Evolutionary conservation across 139 green algal species (phyloP), one percentile per base, ranked within the genome.

Genomic region (Asterochloris sp.): DNA sequence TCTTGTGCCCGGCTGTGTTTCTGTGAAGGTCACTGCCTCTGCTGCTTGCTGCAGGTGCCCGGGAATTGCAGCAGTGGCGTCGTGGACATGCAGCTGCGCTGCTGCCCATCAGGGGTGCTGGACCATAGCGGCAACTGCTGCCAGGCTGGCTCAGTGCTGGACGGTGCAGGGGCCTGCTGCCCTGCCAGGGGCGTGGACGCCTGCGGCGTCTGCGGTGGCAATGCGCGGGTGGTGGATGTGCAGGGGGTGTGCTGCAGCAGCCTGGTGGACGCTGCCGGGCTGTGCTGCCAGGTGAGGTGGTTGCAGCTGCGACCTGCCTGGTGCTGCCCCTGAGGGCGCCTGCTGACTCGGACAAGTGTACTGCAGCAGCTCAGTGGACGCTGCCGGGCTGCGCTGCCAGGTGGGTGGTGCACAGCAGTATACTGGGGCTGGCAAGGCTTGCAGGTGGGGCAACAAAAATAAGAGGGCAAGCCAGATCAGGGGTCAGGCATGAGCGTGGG

Each of bases 121-220:
- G 80, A 88, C 73, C 12, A 28, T 0, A 16, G 17, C 0, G 84
- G 84, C 63, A 63, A 0, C 38, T 91, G 88, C 80, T 91, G 88
- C 68, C 19, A 66, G 12, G 61, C 27, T 11, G 82, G 79, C 21
- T 60, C 83, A 14, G 47, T 21, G 9, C 82, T 91, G 26, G 88
- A 91, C 61, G 76, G 26, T 6, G 21, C 27, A 13, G 88, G 80
- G 13, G 23, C 23, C 19, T 92, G 88, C 87, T 92, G 88, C 81
- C 23, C 73, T 23, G 62, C 23, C 4, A 66, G 76, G 60, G 71
- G 12, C 12, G 19, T 89, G 27, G 88, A 92, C 73, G 87, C 80
- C n/a, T 89, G 85, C 73, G 88, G 87, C 54, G 74, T 88, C 27
- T 92, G 88, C 78, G 83, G 79, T 66, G 88, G 86, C 62, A 26